Evolutionary conservation across 2,329 filamentous ascomycete species (phyloP).

Genomic region (Didymella arachidicola): DNA sequence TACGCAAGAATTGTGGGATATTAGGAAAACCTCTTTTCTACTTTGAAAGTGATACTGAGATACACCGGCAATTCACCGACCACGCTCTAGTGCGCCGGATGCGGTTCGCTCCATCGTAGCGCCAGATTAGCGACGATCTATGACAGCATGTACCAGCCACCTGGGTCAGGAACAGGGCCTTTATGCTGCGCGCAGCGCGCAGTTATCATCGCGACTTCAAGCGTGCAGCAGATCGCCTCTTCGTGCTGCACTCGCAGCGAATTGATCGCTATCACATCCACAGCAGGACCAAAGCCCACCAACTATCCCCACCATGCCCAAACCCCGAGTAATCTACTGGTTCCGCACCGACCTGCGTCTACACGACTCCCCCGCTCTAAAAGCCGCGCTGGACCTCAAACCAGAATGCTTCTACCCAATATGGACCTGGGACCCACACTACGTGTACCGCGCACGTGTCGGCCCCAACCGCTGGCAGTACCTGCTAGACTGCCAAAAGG

Average conservation of each 20-base stretch:
- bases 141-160: constrained; percentile 42
- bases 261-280: background rate
- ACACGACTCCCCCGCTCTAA: constrained; percentile 77
- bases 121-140: constrained; percentile 42
- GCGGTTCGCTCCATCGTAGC: background rate
- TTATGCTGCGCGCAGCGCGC: constrained; percentile 16
- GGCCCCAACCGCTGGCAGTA: constrained; percentile 78
- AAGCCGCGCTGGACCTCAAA: constrained; percentile 73
- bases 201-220: background rate
- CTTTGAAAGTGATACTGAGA: no score
- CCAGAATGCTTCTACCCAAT: constrained; percentile 75
- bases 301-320: constrained; percentile 32
- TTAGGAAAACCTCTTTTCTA: no score
- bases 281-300: background rate
- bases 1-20: no score
- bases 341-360: constrained; percentile 80
- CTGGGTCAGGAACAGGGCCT: constrained; percentile 16
- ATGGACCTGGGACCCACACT: constrained; percentile 84
- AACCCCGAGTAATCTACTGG: constrained; percentile 74
- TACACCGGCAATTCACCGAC: background rate
- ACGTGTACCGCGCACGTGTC: constrained; percentile 75
- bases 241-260: background rate
- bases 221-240: background rate
- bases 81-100: background rate
- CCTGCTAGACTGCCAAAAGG: constrained; percentile 75